Conservation (phyloP, 169 alveolate genomes). For the Condylostoma magnum region DNA sequence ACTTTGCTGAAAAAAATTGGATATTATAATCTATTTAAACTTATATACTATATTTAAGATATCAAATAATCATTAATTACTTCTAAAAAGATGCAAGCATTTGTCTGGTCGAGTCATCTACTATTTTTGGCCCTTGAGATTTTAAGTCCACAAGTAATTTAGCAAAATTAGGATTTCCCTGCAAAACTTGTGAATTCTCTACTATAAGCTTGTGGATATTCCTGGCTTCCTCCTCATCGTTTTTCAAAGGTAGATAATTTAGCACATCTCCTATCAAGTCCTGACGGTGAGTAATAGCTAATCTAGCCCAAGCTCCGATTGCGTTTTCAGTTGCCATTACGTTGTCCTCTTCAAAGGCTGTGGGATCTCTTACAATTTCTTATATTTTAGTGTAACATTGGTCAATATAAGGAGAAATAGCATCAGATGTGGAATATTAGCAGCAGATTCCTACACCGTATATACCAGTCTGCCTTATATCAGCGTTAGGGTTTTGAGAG, state of each 20-base stretch:
- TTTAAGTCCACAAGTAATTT: no score
- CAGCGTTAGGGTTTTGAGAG: constrained; percentile 5
- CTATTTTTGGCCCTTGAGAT: no score
- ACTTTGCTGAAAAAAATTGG: no score
- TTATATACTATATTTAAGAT: no score
- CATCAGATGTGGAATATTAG: background rate
- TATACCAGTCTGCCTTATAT: constrained; percentile 21
- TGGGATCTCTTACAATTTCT: background rate
- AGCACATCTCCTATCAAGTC: constrained; percentile 12
- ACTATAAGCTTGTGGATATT: background rate
- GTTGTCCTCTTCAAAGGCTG: background rate
- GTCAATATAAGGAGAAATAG: background rate
- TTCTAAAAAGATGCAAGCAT: no score
- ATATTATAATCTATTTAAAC: no score
- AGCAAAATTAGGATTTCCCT: no score
- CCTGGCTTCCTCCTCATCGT: constrained; percentile 24
- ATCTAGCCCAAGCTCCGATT: constrained; percentile 24
- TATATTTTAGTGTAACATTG: background rate
- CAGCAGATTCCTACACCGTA: constrained; percentile 27
- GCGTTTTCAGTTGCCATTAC: constrained; percentile 13
- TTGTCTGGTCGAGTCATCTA: no score
- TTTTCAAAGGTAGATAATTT: constrained; percentile 17
- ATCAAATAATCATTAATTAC: no score
- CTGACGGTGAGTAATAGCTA: background rate
- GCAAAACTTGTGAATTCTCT: no score